phyloP scores from a whole-genome alignment of 192 early-diverging fungal species.

The Coemansia asiatica region DNA sequence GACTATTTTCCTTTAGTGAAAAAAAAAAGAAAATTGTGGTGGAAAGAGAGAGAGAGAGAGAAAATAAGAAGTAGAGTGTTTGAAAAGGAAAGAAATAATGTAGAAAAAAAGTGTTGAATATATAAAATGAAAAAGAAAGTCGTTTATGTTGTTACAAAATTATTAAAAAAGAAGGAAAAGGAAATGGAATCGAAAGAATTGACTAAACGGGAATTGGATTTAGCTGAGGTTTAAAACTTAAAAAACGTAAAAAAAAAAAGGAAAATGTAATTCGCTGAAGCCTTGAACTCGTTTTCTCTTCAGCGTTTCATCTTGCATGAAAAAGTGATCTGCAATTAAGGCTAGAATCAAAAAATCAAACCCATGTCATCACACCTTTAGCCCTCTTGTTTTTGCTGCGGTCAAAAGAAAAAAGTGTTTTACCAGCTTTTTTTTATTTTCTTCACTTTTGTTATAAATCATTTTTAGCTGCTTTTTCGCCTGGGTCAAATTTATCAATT shows the following conservation, averaged over 20 bases:
- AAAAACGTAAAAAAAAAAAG: neutral
- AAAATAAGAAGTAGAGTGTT: neutral
- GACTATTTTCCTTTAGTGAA: neutral
- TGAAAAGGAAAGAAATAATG: conserved; percentile 9
- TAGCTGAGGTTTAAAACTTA: neutral
- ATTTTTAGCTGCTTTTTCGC: neutral
- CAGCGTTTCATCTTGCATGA: too few species aligned
- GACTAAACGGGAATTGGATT: too few species aligned
- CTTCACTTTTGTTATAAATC: neutral
- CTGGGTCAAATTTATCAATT: neutral
- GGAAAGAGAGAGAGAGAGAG: neutral
- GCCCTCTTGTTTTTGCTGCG: too few species aligned
- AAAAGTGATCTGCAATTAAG: too few species aligned
- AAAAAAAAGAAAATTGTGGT: conserved; percentile 1
- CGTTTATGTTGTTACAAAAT: neutral
- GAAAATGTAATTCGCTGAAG: too few species aligned
- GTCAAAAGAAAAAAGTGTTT: too few species aligned
- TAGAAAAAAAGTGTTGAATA: neutral
- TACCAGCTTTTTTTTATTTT: neutral
- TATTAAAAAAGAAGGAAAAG: neutral
- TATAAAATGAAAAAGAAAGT: neutral
- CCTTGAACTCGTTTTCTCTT: too few species aligned
- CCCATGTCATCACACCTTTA: too few species aligned
- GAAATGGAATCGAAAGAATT: neutral
- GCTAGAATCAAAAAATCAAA: too few species aligned